Evolutionary conservation across 257 asterid genomes (phyloP).

Genomic region (Solanum sejunctum): DNA sequence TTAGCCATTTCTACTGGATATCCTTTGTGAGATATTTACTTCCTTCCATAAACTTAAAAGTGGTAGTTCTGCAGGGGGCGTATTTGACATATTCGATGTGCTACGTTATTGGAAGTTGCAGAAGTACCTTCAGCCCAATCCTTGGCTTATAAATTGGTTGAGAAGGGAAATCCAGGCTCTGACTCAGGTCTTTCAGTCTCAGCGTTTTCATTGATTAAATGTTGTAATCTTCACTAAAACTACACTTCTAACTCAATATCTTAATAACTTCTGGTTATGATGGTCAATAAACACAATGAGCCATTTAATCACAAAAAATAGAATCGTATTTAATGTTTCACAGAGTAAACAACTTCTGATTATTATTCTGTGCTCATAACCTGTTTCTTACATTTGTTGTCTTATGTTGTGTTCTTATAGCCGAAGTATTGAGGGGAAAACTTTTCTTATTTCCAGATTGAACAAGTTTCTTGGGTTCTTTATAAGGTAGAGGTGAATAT

Average conservation of each 20-base stretch:
- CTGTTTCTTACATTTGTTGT: background rate
- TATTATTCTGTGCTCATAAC: background rate
- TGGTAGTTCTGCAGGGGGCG: slow-evolving; percentile 21
- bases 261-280: background rate
- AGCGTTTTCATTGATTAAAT: background rate
- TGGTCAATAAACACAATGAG: background rate
- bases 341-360: background rate
- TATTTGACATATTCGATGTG: slow-evolving; percentile 30
- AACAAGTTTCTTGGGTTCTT: background rate
- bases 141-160: slow-evolving; percentile 49
- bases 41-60: background rate
- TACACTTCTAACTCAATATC: background rate
- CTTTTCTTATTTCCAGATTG: background rate
- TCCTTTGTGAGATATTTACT: background rate
- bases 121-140: slow-evolving; percentile 45
- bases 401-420: background rate
- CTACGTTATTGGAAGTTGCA: slow-evolving; percentile 52
- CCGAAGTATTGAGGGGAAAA: background rate
- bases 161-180: slow-evolving; percentile 73
- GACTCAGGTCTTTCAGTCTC: slow-evolving; percentile 32
- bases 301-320: background rate
- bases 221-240: background rate
- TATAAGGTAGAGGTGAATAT: background rate
- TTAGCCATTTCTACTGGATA: background rate
- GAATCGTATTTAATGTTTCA: background rate